Conservation (phyloP, 139 green algal genomes). For the Chlorella vulgaris region DNA sequence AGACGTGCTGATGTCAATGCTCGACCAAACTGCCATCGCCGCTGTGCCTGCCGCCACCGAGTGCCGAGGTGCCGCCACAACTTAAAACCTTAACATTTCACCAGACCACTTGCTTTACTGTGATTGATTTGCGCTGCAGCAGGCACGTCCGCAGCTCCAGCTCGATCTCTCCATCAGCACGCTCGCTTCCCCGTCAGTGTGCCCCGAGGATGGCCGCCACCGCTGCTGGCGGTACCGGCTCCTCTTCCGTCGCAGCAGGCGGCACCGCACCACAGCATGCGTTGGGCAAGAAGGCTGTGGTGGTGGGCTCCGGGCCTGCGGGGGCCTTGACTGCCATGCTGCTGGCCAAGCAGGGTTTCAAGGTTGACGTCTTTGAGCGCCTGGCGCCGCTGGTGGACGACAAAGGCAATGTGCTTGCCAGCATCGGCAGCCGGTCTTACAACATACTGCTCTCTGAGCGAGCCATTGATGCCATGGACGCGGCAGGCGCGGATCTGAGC, state of each 20-base stretch:
- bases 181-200: no score
- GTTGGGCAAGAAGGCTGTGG: conserved; percentile 10
- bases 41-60: no score
- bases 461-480: neutral
- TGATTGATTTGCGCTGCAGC: no score
- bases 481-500: neutral
- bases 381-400: conserved; percentile 15
- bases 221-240: neutral
- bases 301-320: conserved; percentile 12
- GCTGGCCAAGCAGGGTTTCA: conserved; percentile 5
- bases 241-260: neutral
- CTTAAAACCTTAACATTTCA: no score
- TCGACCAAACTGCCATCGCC: no score
- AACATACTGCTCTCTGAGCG: conserved; percentile 31
- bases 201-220: neutral
- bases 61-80: no score
- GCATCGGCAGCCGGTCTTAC: conserved; percentile 20
- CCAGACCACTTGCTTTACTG: no score
- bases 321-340: conserved; percentile 6
- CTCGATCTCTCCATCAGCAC: no score
- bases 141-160: no score
- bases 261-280: no score
- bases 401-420: conserved; percentile 11
- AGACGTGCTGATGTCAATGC: no score
- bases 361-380: conserved; percentile 21